phyloP scores from a whole-genome alignment of 2,329 filamentous ascomycete genomes.

The Cladosporium phlei region DNA sequence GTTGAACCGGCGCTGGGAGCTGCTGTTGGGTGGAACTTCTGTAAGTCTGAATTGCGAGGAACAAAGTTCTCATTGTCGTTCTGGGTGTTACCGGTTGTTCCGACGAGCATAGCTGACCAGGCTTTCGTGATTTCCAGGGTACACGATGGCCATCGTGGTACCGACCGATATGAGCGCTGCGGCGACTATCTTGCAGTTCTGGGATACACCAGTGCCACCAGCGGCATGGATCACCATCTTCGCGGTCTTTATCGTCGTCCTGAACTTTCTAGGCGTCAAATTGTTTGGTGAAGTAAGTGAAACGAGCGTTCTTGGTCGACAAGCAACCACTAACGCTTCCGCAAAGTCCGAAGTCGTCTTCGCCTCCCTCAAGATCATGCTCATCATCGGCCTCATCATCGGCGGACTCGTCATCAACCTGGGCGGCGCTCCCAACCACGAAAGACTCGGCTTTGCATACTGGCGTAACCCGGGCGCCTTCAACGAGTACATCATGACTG shows the following conservation, averaged over 20 bases:
- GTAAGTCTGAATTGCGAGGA: slow-evolving; percentile 22
- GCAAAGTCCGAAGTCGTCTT: slow-evolving; percentile 52
- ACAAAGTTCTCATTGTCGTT: slow-evolving; percentile 16
- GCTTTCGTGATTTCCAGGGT: not conserved
- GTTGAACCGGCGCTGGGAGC: slow-evolving; percentile 34
- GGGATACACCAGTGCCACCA: slow-evolving; percentile 33
- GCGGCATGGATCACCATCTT: slow-evolving; percentile 52
- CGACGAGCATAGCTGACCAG: not conserved
- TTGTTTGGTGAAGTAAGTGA: slow-evolving; percentile 21
- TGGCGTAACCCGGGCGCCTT: slow-evolving; percentile 61
- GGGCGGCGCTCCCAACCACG: slow-evolving; percentile 52
- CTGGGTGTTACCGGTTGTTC: not conserved
- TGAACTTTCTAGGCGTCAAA: slow-evolving; percentile 54
- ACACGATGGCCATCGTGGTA: not conserved
- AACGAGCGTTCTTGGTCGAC: not conserved
- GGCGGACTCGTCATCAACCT: slow-evolving; percentile 55
- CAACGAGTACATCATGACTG: slow-evolving; percentile 56
- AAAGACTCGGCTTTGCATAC: slow-evolving; percentile 58
- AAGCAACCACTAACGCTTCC: slow-evolving; percentile 25
- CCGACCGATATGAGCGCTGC: slow-evolving; percentile 59
- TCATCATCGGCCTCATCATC: slow-evolving; percentile 40
- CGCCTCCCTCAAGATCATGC: slow-evolving; percentile 48
- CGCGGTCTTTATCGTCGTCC: slow-evolving; percentile 56
- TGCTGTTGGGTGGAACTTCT: slow-evolving; percentile 35
- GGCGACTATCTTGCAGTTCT: slow-evolving; percentile 59